A percentile compares a stretch with the other conserved stretches of the same genome.
These are phyloP conservation scores for Fraxinus platypoda DNA, from an alignment of 305 asterid genomes.

Conservation along the genomic window DNA sequence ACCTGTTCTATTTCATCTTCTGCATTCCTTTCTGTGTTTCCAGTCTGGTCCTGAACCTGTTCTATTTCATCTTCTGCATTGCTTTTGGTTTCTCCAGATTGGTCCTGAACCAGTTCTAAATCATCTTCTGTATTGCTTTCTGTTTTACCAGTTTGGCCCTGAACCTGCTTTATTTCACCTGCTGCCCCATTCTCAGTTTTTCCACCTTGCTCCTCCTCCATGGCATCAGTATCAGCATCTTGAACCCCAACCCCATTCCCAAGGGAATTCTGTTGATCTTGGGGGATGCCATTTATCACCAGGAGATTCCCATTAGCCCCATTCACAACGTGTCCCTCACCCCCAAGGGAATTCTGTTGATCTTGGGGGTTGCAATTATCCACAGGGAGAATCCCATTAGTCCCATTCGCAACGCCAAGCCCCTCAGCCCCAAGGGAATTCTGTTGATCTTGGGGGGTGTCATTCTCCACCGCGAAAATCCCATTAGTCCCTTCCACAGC, in stretches of 20 bases:
- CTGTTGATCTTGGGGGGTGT: conserved; percentile 4
- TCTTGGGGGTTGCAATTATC: conserved; percentile 10
- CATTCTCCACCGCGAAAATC: conserved; percentile 9
- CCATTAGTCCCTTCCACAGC: conserved; percentile 18
- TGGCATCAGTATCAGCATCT: background rate
- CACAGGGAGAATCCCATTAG: conserved; percentile 5
- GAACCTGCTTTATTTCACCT: background rate
- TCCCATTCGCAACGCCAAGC: conserved; percentile 3
- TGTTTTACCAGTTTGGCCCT: background rate
- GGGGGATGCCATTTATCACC: conserved; percentile 8
- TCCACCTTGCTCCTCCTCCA: background rate
- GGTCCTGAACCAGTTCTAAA: background rate
- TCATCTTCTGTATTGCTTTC: background rate
- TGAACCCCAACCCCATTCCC: background rate
- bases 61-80: background rate
- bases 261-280: conserved; percentile 11
- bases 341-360: conserved; percentile 18
- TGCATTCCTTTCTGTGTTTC: background rate
- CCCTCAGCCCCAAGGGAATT: conserved; percentile 1
- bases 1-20: conserved; percentile 16
- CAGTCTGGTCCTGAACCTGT: conserved; percentile 3
- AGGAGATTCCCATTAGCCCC: conserved; percentile 2
- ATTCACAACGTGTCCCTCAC: conserved; percentile 1
- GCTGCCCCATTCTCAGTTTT: background rate
- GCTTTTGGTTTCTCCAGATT: background rate